phyloP scores from a whole-genome alignment of 805 yeast genomes.

The Barnettozyma sp. region DNA sequence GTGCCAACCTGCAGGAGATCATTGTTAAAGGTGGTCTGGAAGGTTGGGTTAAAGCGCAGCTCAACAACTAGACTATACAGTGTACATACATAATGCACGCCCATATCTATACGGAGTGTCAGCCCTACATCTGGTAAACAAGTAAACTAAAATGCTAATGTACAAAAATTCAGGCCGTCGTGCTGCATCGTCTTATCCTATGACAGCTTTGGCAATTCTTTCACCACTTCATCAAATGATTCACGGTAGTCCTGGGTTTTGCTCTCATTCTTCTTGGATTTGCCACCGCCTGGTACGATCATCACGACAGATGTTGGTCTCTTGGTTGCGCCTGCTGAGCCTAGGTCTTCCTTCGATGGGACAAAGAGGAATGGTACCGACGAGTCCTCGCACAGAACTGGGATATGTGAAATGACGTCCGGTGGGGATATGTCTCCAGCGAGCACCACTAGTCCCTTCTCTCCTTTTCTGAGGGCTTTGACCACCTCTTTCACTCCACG shows the following conservation, averaged over 20 bases:
- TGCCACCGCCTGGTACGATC: constrained; percentile 93
- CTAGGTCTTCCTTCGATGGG: constrained; percentile 97
- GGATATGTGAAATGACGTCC: constrained; percentile 94
- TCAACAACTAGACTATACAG: constrained; percentile 24
- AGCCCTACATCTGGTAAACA: too few relatives aligned
- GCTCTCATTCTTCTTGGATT: constrained; percentile 62
- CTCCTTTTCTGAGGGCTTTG: constrained; percentile 95
- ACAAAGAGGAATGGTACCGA: constrained; percentile 88
- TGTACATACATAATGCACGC: too few relatives aligned
- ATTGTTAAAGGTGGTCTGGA: constrained; percentile 96
- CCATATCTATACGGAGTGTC: too few relatives aligned
- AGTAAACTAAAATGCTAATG: constrained; percentile 3
- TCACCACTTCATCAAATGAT: constrained; percentile 85
- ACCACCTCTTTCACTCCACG: constrained; percentile 99
- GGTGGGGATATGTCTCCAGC: constrained; percentile 98
- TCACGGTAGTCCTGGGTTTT: constrained; percentile 87
- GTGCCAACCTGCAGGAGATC: constrained; percentile 92
- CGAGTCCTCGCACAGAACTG: constrained; percentile 93
- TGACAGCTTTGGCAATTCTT: constrained; percentile 55
- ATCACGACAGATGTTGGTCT: constrained; percentile 98
- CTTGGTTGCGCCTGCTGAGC: constrained; percentile 98
- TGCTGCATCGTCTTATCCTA: background rate
- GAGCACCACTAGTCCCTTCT: constrained; percentile 90
- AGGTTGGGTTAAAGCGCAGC: constrained; percentile 90
- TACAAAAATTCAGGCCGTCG: constrained; percentile 3